Conservation (phyloP, 163 green algal genomes). For the Prototheca cutis region DNA sequence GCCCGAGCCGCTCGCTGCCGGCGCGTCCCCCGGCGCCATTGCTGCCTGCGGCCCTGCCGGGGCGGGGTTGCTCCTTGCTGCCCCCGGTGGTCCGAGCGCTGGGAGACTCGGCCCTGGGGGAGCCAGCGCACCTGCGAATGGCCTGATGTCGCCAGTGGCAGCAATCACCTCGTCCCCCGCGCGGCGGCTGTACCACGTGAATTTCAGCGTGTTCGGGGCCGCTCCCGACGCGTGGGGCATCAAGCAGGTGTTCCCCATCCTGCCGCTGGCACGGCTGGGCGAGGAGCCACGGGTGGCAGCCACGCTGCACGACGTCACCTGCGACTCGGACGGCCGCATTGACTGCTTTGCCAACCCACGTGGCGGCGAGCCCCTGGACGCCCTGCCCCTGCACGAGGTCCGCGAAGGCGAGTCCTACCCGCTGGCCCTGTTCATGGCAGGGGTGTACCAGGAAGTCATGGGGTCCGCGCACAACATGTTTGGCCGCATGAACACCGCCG, state of each 20-base stretch:
- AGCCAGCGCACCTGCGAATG: too few species aligned
- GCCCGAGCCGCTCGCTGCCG: slow-evolving; percentile 26
- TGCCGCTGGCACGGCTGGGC: slow-evolving; percentile 46
- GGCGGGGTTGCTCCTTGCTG: too few species aligned
- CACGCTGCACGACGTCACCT: slow-evolving; percentile 57
- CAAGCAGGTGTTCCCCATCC: slow-evolving; percentile 60
- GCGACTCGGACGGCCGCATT: slow-evolving; percentile 59
- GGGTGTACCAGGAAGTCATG: slow-evolving; percentile 61
- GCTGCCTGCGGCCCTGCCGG: too few species aligned
- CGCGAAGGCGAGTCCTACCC: slow-evolving; percentile 10
- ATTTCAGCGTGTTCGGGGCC: slow-evolving; percentile 56
- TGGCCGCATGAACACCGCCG: slow-evolving; percentile 19
- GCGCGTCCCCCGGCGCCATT: not conserved
- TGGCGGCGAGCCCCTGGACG: slow-evolving; percentile 11
- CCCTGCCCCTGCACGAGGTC: slow-evolving; percentile 36
- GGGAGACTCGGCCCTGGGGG: too few species aligned
- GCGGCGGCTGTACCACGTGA: slow-evolving; percentile 45
- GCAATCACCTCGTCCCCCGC: slow-evolving; percentile 1
- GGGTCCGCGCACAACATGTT: slow-evolving; percentile 54
- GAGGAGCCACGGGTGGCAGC: slow-evolving; percentile 44
- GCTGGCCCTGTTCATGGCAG: slow-evolving; percentile 43
- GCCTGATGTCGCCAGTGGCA: too few species aligned
- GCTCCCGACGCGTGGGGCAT: slow-evolving; percentile 59
- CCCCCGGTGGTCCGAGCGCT: too few species aligned
- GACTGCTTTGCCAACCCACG: slow-evolving; percentile 28